Conservation (phyloP, 2,329 filamentous ascomycete species). For the Trichothecium roseum region DNA sequence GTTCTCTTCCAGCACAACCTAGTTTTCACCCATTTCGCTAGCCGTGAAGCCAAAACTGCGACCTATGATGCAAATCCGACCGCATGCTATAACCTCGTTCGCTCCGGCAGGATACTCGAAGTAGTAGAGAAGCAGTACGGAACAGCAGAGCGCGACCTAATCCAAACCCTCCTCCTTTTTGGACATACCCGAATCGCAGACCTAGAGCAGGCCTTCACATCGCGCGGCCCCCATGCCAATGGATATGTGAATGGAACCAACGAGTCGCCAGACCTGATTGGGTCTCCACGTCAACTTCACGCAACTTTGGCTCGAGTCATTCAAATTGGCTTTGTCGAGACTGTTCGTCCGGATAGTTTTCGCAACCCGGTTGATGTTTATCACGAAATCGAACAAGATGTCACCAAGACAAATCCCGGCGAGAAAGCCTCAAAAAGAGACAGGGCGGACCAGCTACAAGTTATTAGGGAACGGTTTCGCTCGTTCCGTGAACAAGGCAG, state of each 20-base stretch:
- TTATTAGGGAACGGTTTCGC: conserved; percentile 41
- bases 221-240: conserved; percentile 23
- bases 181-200: conserved; percentile 68
- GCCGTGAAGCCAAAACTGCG: conserved; percentile 49
- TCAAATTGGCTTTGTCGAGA: conserved; percentile 56
- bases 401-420: conserved; percentile 37
- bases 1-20: conserved; percentile 85
- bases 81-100: conserved; percentile 71
- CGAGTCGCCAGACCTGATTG: conserved; percentile 24
- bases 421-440: conserved; percentile 43
- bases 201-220: conserved; percentile 51
- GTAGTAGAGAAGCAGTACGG: conserved; percentile 67
- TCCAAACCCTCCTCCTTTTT: conserved; percentile 64
- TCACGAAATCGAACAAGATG: conserved; percentile 51
- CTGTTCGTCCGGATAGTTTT: conserved; percentile 46
- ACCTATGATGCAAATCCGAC: conserved; percentile 78
- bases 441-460: conserved; percentile 50
- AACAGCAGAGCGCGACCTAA: conserved; percentile 59
- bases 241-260: conserved; percentile 22
- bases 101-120: conserved; percentile 71
- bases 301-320: conserved; percentile 44
- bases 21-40: conserved; percentile 57
- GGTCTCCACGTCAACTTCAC: conserved; percentile 37
- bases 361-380: conserved; percentile 50
- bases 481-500: conserved; percentile 43